Conservation (phyloP, 192 early-diverging fungal genomes). For the Podochytrium sp. region DNA sequence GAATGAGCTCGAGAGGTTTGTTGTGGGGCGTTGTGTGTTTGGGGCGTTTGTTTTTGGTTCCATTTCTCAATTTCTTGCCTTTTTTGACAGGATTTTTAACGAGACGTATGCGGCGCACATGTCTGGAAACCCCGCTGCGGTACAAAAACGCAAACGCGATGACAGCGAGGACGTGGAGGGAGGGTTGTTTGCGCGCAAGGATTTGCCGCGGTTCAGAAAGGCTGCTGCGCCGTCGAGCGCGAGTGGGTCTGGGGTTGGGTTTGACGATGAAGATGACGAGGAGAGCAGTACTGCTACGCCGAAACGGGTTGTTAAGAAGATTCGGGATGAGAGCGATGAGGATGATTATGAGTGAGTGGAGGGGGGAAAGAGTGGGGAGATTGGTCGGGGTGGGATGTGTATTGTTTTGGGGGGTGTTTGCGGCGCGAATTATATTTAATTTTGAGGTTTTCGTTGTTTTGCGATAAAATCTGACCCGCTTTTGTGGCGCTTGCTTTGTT, state of each 20-base stretch:
- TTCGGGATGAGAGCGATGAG: conserved; percentile 23
- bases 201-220: background rate
- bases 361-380: too few relatives aligned
- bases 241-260: background rate
- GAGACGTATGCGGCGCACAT: background rate
- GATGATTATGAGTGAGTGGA: background rate
- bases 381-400: too few relatives aligned
- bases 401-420: too few relatives aligned
- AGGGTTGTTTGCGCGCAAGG: background rate
- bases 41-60: background rate
- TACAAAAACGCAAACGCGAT: conserved; percentile 19
- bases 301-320: background rate
- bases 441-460: too few relatives aligned
- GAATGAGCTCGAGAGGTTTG: conserved; percentile 20
- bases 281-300: background rate
- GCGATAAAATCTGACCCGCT: too few relatives aligned
- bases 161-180: background rate
- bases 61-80: too few relatives aligned
- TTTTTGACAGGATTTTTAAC: conserved; percentile 13
- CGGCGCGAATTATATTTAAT: too few relatives aligned
- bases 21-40: background rate
- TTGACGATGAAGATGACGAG: conserved; percentile 12
- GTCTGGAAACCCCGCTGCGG: background rate
- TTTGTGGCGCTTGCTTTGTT: too few relatives aligned
- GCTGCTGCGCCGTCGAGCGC: background rate